Base-by-base conservation (phyloP, 192 early-diverging fungal species). In the Dissophora globulifera region DNA sequence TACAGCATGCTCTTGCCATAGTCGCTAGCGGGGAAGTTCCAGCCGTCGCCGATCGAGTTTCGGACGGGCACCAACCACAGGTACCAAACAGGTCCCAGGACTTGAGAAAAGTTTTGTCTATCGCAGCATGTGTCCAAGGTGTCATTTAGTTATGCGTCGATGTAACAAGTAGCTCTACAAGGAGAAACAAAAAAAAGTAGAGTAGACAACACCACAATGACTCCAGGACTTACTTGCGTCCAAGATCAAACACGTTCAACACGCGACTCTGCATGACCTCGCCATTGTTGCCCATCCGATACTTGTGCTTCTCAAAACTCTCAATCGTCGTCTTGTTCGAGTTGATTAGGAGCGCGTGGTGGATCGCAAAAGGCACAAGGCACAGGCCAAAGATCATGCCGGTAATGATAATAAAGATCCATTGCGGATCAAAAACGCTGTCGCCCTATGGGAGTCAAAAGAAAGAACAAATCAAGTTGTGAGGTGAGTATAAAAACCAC, bases 1-100 rank as follows among this genome's bases (percentile, higher is more conserved):
- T 78, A 66, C 43, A 80, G 78, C 69, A 84, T 84, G 27, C 64
- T 60, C 49, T 51, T 86, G 55, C 62, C 71, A 31, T 65, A 75
- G 35, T 76, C 83, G 41, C 62, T 85, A 15, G 84, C 80, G 17
- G 87, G 80, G 53, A 81, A 88, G 9, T 72, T 67, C 49, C 81
- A 56, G 4, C 87, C 87, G 32, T 86, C 81, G 50, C 87, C 87
- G 4, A 76, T 35, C n/a, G 84, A 79, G 35, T 84, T 84, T 9
- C 52, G 52, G 1, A 80, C 66, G 0, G 89, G 89, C 23, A 88
- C 46, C 30, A 87, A 58, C 89, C 89, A 90, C 38, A 81, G 56
- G 20, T 60, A 62, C 81, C 86, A 81, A 4, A 48, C 46, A 23
- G 83, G 62, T 1, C 89, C 89, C 67, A 90, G 79, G 0, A 88